A percentile compares a stretch with the other conserved stretches of the same genome.
These are phyloP conservation scores for Cutaneotrichosporon sp. DNA, from an alignment of 1,284 basidiomycete genomes.

Conservation along the genomic window DNA sequence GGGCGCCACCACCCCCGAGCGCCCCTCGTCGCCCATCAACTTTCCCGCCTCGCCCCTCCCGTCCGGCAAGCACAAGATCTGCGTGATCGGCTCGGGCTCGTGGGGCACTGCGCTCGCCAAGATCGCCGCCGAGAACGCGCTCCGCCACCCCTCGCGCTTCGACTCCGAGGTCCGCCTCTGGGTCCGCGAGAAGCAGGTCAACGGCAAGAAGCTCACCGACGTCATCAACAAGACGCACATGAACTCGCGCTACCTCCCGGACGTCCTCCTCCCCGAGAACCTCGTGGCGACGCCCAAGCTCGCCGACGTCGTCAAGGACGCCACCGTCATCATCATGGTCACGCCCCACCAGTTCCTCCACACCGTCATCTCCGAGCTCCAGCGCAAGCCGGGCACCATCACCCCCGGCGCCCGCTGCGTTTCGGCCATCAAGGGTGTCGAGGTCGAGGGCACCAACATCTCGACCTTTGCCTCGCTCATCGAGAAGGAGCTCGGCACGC, in stretches of 20 bases:
- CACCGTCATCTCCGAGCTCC: slow-evolving; percentile 51
- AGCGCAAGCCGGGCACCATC: slow-evolving; percentile 53
- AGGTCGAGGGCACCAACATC: slow-evolving; percentile 59
- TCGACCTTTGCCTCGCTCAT: slow-evolving; percentile 62
- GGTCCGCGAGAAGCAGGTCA: slow-evolving; percentile 57
- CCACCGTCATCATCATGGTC: slow-evolving; percentile 61
- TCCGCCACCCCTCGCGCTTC: slow-evolving; percentile 52
- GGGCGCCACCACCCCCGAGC: slow-evolving; percentile 44
- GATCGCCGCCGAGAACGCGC: slow-evolving; percentile 59
- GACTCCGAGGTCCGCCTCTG: slow-evolving; percentile 59
- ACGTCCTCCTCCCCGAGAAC: slow-evolving; percentile 58
- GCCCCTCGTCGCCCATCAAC: slow-evolving; percentile 41
- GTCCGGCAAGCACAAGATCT: slow-evolving; percentile 58
- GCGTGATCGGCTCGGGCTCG: slow-evolving; percentile 59
- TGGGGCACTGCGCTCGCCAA: slow-evolving; percentile 62
- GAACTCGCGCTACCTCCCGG: slow-evolving; percentile 62
- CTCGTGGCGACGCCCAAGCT: slow-evolving; percentile 59
- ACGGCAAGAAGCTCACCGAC: slow-evolving; percentile 59
- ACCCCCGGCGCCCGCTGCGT: slow-evolving; percentile 54
- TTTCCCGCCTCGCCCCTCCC: slow-evolving; percentile 47
- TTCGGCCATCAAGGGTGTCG: slow-evolving; percentile 60
- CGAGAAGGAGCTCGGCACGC: slow-evolving; percentile 58
- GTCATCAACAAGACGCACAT: slow-evolving; percentile 61
- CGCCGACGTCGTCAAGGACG: slow-evolving; percentile 58
- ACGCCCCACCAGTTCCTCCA: slow-evolving; percentile 57